phyloP scores from a whole-genome alignment of 1,284 basidiomycete species.

The Phellopilus nigrolimitatus region DNA sequence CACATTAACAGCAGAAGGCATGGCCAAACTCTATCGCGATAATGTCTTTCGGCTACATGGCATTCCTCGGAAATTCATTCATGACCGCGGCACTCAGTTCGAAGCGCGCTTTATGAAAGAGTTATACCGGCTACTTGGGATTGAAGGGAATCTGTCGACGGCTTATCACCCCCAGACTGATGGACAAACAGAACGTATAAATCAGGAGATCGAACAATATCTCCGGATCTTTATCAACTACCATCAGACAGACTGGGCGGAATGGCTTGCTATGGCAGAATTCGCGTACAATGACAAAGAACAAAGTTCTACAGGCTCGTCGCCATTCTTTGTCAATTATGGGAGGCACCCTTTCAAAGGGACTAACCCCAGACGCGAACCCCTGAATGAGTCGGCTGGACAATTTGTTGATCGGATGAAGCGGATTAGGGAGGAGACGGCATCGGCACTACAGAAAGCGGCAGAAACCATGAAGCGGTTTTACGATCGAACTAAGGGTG shows the following conservation, averaged over 20 bases:
- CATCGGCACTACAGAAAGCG: not conserved
- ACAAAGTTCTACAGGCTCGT: conserved; percentile 22
- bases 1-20: conserved; percentile 26
- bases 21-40: conserved; percentile 26
- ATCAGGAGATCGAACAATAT: conserved; percentile 25
- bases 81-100: conserved; percentile 35
- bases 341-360: conserved; percentile 1
- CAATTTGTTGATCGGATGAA: not conserved
- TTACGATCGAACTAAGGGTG: not conserved
- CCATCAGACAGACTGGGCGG: conserved; percentile 30
- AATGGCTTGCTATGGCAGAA: conserved; percentile 24
- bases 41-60: conserved; percentile 32
- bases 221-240: conserved; percentile 24
- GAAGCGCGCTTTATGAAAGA: conserved; percentile 26
- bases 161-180: conserved; percentile 27
- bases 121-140: conserved; percentile 14
- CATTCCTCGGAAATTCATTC: conserved; percentile 31
- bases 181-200: conserved; percentile 26
- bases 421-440: not conserved
- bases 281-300: conserved; percentile 23
- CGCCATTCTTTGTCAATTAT: conserved; percentile 27
- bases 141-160: conserved; percentile 22
- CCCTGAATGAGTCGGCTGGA: not conserved
- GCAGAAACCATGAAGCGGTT: conserved; percentile 1
- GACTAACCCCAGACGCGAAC: not conserved